Evolutionary conservation across 345 rosid genomes (phyloP).

Genomic region (Arabidopsis suecica): DNA sequence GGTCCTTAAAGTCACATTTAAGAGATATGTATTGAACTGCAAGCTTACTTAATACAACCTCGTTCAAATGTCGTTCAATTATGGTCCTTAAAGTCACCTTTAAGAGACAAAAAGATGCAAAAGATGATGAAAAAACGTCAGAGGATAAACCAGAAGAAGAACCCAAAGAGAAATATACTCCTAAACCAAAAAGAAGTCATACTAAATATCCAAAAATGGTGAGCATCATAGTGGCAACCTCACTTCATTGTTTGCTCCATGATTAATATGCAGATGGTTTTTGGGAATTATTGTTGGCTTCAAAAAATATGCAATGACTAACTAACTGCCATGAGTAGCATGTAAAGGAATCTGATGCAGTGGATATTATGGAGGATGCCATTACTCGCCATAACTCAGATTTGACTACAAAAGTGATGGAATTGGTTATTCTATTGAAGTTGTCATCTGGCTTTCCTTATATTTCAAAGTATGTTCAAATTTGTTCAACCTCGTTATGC

Average conservation of each 20-base stretch:
- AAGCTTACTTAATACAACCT: no score
- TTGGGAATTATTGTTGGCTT: slow-evolving; percentile 22
- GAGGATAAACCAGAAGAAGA: no score
- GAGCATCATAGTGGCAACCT: slow-evolving; percentile 44
- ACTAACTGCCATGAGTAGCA: slow-evolving; percentile 49
- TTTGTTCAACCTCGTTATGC: slow-evolving; percentile 12
- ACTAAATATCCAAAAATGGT: slow-evolving; percentile 89
- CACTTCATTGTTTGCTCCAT: slow-evolving; percentile 12
- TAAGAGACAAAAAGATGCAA: no score
- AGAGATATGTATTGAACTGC: no score
- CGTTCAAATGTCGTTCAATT: no score
- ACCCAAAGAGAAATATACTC: no score
- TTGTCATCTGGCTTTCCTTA: no score
- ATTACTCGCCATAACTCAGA: slow-evolving; percentile 71
- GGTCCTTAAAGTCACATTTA: no score
- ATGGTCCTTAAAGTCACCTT: no score
- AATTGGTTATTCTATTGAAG: no score
- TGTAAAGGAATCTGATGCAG: slow-evolving; percentile 96
- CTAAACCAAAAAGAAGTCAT: slow-evolving; percentile 10
- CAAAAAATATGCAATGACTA: slow-evolving; percentile 30
- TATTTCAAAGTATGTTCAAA: not conserved
- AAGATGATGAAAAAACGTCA: no score
- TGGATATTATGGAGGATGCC: slow-evolving; percentile 76
- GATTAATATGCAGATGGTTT: slow-evolving; percentile 19
- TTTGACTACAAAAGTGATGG: slow-evolving; percentile 39